Evolutionary conservation across 2,329 filamentous ascomycete species (phyloP), one percentile per base, ranked within the genome.

Genomic region (Verticillium klebahnii): DNA sequence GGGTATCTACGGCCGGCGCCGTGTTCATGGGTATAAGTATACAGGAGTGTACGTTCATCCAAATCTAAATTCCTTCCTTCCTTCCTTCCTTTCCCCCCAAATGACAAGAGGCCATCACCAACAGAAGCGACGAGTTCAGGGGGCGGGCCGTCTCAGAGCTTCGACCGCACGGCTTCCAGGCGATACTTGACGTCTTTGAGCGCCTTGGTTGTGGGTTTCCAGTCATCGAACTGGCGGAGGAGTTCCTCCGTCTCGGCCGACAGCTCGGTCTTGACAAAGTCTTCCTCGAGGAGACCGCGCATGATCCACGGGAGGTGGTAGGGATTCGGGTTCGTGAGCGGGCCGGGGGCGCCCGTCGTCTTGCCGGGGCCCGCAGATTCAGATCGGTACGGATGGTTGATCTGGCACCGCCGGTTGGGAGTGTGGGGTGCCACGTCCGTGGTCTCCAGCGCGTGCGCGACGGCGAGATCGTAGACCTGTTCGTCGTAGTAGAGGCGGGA

Each of bases 261-360:
- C 19, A 96, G 77, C 71, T 96, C 90, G 25, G 86, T 91, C 73
- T 90, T 93, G 29, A 98, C 94, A 69, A 92, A 87, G 19, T 95
- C 90, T 73, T 99, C 95, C 72, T 98, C 95, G 2, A 99, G 78
- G 62, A 99, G 78, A 0, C 95, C 95, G 8, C 95, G 86, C 88
- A 99, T 95, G 39, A 95, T 94, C 89, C 96, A 99, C 0, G 95
- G 95, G 15, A 99, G 79, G 61, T 95, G 89, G 71, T 94, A 98
- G 0, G 94, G 94, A 69, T 97, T 98, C 17, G 88, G 78, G 62
- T 84, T 82, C 0, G 77, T 70, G 32, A 85, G 68, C 58, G 52
- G 56, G 71, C 69, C 11, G 63, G 63, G 59, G 61, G 19, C 66
- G 66, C 50, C 54, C 17, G 25, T 19, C 25, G 54, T 17, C 14